Conservation (phyloP, 2,329 filamentous ascomycete genomes). For the Fusarium foetens region DNA sequence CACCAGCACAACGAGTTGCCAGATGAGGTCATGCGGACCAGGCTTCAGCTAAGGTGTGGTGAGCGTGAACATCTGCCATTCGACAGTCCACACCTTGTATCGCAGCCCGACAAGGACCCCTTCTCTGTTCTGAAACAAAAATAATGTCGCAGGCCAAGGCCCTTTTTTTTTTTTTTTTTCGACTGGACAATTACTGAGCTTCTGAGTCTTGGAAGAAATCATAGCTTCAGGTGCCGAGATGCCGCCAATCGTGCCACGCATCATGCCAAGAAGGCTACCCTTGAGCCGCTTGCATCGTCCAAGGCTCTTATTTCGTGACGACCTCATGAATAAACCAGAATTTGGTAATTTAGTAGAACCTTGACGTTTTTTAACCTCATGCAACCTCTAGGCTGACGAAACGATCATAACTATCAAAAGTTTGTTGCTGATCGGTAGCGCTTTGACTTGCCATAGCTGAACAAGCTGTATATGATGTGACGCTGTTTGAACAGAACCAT, state of each 20-base stretch:
- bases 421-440: conserved; percentile 6
- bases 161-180: neutral
- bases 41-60: conserved; percentile 26
- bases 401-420: neutral
- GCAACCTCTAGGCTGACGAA: conserved; percentile 12
- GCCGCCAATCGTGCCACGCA: conserved; percentile 8
- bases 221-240: conserved; percentile 12
- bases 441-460: neutral
- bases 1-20: conserved; percentile 21
- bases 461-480: conserved; percentile 3
- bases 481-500: neutral
- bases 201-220: neutral
- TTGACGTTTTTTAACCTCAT: neutral
- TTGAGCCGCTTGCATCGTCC: conserved; percentile 35
- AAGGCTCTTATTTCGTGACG: conserved; percentile 18
- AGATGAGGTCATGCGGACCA: conserved; percentile 43
- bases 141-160: conserved; percentile 34
- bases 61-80: conserved; percentile 23
- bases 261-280: conserved; percentile 24
- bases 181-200: conserved; percentile 21
- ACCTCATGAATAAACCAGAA: neutral
- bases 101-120: conserved; percentile 4
- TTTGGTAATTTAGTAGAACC: neutral
- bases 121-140: conserved; percentile 36
- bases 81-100: conserved; percentile 11